phyloP scores from a whole-genome alignment of 768 basidiomycete species.

The Lenzites betulinus region DNA sequence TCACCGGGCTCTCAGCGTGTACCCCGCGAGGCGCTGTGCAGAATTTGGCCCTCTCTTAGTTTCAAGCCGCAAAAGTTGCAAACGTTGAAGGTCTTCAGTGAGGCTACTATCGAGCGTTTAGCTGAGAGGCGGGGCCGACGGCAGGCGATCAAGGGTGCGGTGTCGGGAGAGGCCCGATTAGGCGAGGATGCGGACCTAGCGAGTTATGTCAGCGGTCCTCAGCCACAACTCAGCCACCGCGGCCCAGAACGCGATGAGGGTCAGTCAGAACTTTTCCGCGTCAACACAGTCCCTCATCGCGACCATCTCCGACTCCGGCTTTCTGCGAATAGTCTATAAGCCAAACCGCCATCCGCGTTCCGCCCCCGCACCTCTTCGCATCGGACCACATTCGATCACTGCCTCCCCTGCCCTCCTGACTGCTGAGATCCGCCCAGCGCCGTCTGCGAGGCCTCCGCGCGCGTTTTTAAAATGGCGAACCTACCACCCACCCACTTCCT shows the following conservation, averaged over 20 bases:
- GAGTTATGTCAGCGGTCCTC: background rate
- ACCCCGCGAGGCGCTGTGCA: background rate
- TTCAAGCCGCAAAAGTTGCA: no score
- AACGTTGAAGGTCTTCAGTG: no score
- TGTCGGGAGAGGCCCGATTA: constrained; percentile 7
- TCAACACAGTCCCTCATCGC: constrained; percentile 19
- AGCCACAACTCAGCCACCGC: background rate
- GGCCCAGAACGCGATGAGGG: constrained; percentile 15
- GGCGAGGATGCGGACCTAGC: background rate
- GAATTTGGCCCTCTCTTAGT: no score
- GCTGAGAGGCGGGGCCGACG: constrained; percentile 1
- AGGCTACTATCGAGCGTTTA: background rate
- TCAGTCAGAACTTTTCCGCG: constrained; percentile 16
- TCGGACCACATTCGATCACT: constrained; percentile 5
- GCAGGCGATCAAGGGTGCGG: background rate
- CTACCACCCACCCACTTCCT: constrained; percentile 37
- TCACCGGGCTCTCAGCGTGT: no score
- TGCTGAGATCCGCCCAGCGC: background rate
- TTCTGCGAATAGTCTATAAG: background rate
- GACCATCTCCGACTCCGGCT: constrained; percentile 15
- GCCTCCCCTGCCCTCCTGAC: background rate
- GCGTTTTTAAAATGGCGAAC: constrained; percentile 7
- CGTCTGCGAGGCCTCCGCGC: background rate
- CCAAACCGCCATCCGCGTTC: background rate
- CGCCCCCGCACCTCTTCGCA: constrained; percentile 1